Evolutionary conservation across 2,329 filamentous ascomycete species (phyloP).

Genomic region (Macrophomina phaseolina): DNA sequence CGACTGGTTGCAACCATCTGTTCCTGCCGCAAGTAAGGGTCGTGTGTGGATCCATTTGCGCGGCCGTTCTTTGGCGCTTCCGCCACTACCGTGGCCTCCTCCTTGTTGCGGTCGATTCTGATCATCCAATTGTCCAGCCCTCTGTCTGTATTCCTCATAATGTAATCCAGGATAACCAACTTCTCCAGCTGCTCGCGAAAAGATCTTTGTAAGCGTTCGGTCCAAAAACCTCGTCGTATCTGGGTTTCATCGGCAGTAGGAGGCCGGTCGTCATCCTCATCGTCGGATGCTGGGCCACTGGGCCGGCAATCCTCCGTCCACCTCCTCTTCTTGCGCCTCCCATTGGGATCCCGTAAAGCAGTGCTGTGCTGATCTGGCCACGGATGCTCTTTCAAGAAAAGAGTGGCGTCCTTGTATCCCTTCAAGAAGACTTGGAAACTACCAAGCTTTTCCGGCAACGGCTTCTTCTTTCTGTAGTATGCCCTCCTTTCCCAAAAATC

Average conservation of each 20-base stretch:
- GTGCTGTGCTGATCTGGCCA: conserved; percentile 87
- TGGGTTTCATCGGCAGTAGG: conserved; percentile 41
- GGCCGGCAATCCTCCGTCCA: conserved; percentile 88
- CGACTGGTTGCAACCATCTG: conserved; percentile 78
- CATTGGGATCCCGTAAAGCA: conserved; percentile 71
- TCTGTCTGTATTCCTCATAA: conserved; percentile 98
- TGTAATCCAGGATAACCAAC: conserved; percentile 95
- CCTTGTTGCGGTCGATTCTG: conserved; percentile 84
- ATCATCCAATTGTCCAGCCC: conserved; percentile 99
- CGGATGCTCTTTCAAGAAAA: conserved; percentile 92
- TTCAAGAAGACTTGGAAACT: conserved; percentile 98
- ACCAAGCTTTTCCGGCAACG: conserved; percentile 85
- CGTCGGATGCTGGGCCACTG: conserved; percentile 63
- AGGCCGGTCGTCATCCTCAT: conserved; percentile 63
- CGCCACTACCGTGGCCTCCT: conserved; percentile 83
- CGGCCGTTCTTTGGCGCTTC: conserved; percentile 74
- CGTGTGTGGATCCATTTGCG: conserved; percentile 46
- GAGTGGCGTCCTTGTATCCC: conserved; percentile 94
- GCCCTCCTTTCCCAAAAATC: conserved; percentile 95
- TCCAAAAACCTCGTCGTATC: conserved; percentile 76
- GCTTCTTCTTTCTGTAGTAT: conserved; percentile 85
- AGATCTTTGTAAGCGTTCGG: conserved; percentile 82
- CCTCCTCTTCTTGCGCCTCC: conserved; percentile 65
- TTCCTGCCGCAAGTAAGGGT: conserved; percentile 77
- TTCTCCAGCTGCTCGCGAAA: conserved; percentile 97